A percentile compares a stretch with the other conserved stretches of the same genome.
phyloP scores from a whole-genome alignment of 805 yeast genomes.

The Yamadazyma sp. region DNA sequence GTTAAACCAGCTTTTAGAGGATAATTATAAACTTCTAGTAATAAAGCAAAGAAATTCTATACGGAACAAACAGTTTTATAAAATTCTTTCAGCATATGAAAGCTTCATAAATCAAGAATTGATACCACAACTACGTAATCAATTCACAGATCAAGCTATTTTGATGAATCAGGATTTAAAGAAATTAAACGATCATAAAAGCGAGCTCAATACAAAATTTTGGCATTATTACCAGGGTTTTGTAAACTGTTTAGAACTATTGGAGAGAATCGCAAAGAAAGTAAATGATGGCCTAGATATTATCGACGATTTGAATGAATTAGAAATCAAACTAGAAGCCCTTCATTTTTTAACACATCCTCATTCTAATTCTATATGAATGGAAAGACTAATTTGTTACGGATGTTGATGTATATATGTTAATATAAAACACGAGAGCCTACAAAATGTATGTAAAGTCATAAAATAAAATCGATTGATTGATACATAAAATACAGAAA shows the following conservation, averaged over 20 bases:
- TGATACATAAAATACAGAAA: background rate
- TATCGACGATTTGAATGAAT: conserved; percentile 6
- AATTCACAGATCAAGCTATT: conserved; percentile 6
- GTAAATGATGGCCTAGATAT: conserved; percentile 7
- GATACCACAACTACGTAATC: conserved; percentile 27
- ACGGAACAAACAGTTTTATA: conserved; percentile 22
- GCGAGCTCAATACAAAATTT: conserved; percentile 6
- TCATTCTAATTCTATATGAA: no score
- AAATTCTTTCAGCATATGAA: conserved; percentile 27
- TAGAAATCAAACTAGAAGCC: conserved; percentile 13
- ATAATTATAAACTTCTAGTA: conserved; percentile 23
- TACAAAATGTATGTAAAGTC: conserved; percentile 1
- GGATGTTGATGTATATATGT: no score
- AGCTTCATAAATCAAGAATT: conserved; percentile 22
- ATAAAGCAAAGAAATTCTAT: conserved; percentile 17
- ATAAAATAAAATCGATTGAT: background rate
- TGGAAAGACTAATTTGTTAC: no score
- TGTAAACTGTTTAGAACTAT: conserved; percentile 6
- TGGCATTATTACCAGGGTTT: conserved; percentile 9
- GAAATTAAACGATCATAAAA: conserved; percentile 9
- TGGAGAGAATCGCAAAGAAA: conserved; percentile 10
- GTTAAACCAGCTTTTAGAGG: conserved; percentile 23
- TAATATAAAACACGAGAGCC: no score
- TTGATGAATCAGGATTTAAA: conserved; percentile 4
- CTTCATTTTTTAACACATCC: conserved; percentile 8